Conservation (phyloP, 192 early-diverging fungal genomes). For the Rhizophagus sp. region DNA sequence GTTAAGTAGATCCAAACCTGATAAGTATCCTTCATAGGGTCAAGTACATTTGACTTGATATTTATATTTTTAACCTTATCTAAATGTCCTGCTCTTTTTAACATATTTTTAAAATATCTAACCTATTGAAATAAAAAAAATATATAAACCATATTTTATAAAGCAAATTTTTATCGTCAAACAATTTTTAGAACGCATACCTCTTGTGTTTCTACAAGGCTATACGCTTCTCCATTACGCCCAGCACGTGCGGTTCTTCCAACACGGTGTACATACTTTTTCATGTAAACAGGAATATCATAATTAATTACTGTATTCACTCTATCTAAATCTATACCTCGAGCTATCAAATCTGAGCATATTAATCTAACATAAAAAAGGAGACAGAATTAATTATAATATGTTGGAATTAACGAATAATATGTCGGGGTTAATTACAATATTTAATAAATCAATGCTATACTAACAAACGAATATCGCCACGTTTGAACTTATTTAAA, state of each 20-base stretch:
- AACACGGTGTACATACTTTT: conserved; percentile 90
- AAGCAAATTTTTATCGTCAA: background rate
- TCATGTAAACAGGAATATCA: conserved; percentile 80
- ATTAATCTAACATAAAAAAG: conserved; percentile 51
- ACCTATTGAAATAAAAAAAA: conserved; percentile 26
- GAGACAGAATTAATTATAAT: too few species aligned
- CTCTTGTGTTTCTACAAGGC: conserved; percentile 69
- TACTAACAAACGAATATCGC: conserved; percentile 61
- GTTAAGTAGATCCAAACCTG: background rate
- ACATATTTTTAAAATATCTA: conserved; percentile 72
- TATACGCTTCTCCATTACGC: conserved; percentile 75
- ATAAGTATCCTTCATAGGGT: conserved; percentile 9
- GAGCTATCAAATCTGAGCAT: conserved; percentile 84
- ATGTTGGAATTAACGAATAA: too few species aligned
- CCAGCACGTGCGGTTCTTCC: conserved; percentile 92
- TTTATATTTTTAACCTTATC: conserved; percentile 54
- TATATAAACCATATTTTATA: too few species aligned
- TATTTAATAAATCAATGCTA: background rate
- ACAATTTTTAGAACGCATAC: background rate
- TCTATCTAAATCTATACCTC: conserved; percentile 85
- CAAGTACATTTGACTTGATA: conserved; percentile 34
- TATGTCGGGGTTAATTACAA: too few species aligned
- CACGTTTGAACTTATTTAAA: conserved; percentile 66
- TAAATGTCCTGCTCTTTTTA: conserved; percentile 62
- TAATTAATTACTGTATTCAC: conserved; percentile 84